Evolutionary conservation across 1,284 basidiomycete genomes (phyloP), one percentile per base, ranked within the genome.

Genomic region (Rhodotorula mucilaginosa): DNA sequence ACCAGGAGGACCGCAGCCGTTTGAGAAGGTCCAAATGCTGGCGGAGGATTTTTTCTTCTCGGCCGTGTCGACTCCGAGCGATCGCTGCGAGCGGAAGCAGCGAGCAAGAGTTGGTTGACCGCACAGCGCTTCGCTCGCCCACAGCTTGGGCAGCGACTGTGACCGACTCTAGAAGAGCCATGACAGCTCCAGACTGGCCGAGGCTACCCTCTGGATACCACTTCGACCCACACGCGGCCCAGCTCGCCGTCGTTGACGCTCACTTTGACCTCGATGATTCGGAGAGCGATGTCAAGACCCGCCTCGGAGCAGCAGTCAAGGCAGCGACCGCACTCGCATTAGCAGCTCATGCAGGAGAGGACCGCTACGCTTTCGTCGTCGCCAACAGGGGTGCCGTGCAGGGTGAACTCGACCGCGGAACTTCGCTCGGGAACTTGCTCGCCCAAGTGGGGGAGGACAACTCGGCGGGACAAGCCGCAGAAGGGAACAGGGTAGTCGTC

Each of bases 311-410:
- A 34, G 64, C 64, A 2, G 31, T 75, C 16, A n/a, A 66, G 21
- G 70, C 69, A 1, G 71, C 74, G 5, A 54, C 48, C 5, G 71
- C 69, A 0, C 59, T 75, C 29, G 59, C 61, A 5, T 34, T 71
- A 4, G 72, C 65, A 15, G 64, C 60, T 2, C 74, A 75, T 44
- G 62, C 74, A 8, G 74, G 72, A 1, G 71, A 75, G 47, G 62
- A 69, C 6, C 63, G 66, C 49, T 75, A 68, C 48, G 46, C 52
- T 2, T 10, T 75, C 39, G 59, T 46, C 0, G 44, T 64, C 5
- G 47, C 49, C 8, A 44, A n/a, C 3, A 46, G 44, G 19, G 16
- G 16, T 15, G n/a, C 58, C 2, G 61, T 67, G 1, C 49, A 69
- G 31, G 69, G 69, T 23, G 68, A 69, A 23, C 13, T 69, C 16